Conservation (phyloP, 1,139 yeast genomes). For the Taphrina betulina region DNA sequence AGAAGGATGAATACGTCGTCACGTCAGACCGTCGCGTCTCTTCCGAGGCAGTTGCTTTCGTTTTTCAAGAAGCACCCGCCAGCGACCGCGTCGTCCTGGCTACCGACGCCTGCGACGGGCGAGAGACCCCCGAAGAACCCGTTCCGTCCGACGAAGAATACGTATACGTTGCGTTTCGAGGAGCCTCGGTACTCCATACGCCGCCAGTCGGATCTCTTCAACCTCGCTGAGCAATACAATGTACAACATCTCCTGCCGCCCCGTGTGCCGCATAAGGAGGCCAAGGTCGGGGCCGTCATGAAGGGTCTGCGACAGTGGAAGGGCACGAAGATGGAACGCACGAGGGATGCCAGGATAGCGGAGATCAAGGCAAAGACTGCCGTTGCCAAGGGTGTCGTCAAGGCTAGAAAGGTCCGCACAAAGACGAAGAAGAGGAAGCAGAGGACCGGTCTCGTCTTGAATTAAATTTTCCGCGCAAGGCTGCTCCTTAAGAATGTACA, state of each 20-base stretch:
- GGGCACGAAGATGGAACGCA: conserved; percentile 31
- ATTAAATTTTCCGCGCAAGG: no score
- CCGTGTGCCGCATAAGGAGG: conserved; percentile 12
- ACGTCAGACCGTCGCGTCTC: conserved; percentile 12
- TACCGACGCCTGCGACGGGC: conserved; percentile 94
- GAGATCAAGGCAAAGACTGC: conserved; percentile 23
- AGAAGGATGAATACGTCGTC: no score
- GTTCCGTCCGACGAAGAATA: conserved; percentile 22
- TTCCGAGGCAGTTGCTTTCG: conserved; percentile 17
- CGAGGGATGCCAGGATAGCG: conserved; percentile 15
- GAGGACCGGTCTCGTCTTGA: conserved; percentile 9
- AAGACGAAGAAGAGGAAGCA: conserved; percentile 20
- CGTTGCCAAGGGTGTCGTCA: conserved; percentile 8
- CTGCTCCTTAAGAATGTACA: no score
- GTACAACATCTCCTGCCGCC: conserved; percentile 21
- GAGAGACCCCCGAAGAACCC: conserved; percentile 59
- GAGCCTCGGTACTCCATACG: conserved; percentile 31
- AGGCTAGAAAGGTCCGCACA: conserved; percentile 21
- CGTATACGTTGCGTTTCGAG: conserved; percentile 9
- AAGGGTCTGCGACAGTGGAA: conserved; percentile 29
- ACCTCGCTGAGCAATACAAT: conserved; percentile 8
- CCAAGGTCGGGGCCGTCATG: conserved; percentile 15
- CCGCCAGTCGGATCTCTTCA: conserved; percentile 25
- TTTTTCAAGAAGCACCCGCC: conserved; percentile 30
- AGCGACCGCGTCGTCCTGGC: conserved; percentile 49